Conservation (phyloP, 2,329 filamentous ascomycete species). For the Scedosporium boydii region DNA sequence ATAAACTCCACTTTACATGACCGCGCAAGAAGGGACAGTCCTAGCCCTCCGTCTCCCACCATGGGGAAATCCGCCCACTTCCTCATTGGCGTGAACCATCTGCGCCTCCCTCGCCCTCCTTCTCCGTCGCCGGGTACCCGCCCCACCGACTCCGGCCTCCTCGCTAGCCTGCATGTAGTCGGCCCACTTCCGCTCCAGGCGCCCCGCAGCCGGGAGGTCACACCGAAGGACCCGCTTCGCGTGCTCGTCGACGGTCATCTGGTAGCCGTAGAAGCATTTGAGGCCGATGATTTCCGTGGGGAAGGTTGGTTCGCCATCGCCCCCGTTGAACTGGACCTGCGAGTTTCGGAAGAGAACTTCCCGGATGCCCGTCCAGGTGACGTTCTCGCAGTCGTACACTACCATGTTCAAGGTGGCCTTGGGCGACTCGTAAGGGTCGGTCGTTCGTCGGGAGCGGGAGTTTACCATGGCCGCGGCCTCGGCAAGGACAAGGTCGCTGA, state of each 20-base stretch:
- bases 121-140: conserved; percentile 58
- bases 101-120: conserved; percentile 75
- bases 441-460: conserved; percentile 43
- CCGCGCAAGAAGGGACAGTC: conserved; percentile 49
- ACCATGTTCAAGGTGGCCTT: conserved; percentile 62
- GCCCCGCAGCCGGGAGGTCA: conserved; percentile 61
- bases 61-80: conserved; percentile 51
- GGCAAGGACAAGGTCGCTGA: conserved; percentile 75
- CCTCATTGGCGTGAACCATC: conserved; percentile 70
- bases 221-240: conserved; percentile 74
- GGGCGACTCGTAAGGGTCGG: conserved; percentile 30
- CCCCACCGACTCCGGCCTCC: conserved; percentile 63
- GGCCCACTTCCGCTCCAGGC: conserved; percentile 86
- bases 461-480: conserved; percentile 78
- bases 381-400: conserved; percentile 83
- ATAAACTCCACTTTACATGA: conserved; percentile 44
- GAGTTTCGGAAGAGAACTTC: conserved; percentile 82
- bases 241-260: conserved; percentile 91
- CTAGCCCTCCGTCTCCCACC: conserved; percentile 51
- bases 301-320: conserved; percentile 39
- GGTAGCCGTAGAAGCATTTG: conserved; percentile 93
- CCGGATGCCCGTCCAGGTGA: conserved; percentile 86
- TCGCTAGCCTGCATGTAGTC: conserved; percentile 90
- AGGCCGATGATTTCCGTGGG: conserved; percentile 73
- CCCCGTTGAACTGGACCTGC: conserved; percentile 49